Base-by-base conservation (phyloP, 768 basidiomycete species). In the Coprinopsis strossmayeri region DNA sequence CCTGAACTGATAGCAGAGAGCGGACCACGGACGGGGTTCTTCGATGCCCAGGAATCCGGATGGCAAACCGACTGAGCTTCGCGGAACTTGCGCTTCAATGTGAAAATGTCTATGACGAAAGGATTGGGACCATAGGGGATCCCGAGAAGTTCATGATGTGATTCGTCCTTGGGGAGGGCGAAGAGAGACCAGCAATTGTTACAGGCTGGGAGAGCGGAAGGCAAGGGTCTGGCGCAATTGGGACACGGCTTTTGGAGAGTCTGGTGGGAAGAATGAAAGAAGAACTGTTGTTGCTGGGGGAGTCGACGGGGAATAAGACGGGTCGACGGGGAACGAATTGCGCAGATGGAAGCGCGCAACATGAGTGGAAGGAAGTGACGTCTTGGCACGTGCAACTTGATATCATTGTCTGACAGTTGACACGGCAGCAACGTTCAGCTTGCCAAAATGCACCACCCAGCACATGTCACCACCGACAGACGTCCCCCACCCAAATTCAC, bases 11-110 rank as follows among this genome's bases (percentile, higher is more conserved):
- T 26, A 23, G 40, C 24, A 32, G 51, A 42, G 38, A 15, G 28
- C 4, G 27, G 48, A 34, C 45, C 18, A 67, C 64, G 59, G 65
- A 86, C 87, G 51, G 75, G 64, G 48, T 81, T 80, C 58, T 78
- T 74, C 25, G 79, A 76, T 27, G 81, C 76, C 85, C 88, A 95
- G 11, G 81, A 73, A 62, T 97, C 93, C 0, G 93, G 93, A 69
- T 97, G 93, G 45, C 89, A 82, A 18, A 79, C 68, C 18, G 80
- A 73, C 60, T 95, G 93, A 2, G 86, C 78, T 39, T 75, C 68
- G 27, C 86, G 69, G 61, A 91, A 94, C 24, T 76, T 73, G 28
- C 69, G 67, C 62, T 81, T 84, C 50, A 96, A 66, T 17, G 73
- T 67, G 1, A 65, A 57, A 13, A 74, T 57, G 59, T 92, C 81